A percentile compares a stretch with the other conserved stretches of the same genome.
Conservation (phyloP, 2,329 filamentous ascomycete genomes). For the Zymoseptoria pseudotritici region DNA sequence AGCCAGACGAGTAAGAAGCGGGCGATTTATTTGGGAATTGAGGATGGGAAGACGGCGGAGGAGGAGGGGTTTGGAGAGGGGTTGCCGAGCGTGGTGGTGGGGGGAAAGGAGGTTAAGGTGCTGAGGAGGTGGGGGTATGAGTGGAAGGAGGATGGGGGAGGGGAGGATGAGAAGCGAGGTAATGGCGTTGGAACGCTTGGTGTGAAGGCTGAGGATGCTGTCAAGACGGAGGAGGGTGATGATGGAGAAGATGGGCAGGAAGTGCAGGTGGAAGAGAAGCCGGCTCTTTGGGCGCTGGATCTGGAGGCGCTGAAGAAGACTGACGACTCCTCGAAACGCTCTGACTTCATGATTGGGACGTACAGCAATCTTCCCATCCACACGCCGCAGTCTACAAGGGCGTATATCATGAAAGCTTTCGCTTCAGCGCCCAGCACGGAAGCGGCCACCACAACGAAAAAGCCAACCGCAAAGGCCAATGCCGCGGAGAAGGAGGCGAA, state of each 20-base stretch:
- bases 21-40: slow-evolving; percentile 66
- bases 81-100: slow-evolving; percentile 63
- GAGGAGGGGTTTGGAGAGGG: slow-evolving; percentile 67
- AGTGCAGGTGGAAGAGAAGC: slow-evolving; percentile 29
- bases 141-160: slow-evolving; percentile 36
- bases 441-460: slow-evolving; percentile 35
- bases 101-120: slow-evolving; percentile 67
- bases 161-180: slow-evolving; percentile 13
- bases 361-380: slow-evolving; percentile 60
- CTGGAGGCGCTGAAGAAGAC: slow-evolving; percentile 48
- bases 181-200: neutral
- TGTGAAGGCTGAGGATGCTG: slow-evolving; percentile 4
- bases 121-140: slow-evolving; percentile 72
- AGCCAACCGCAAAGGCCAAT: slow-evolving; percentile 45
- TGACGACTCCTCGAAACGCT: slow-evolving; percentile 25
- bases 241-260: slow-evolving; percentile 3
- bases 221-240: neutral
- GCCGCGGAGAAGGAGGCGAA: slow-evolving; percentile 61
- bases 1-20: slow-evolving; percentile 73
- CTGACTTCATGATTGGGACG: slow-evolving; percentile 20
- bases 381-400: slow-evolving; percentile 60
- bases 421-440: slow-evolving; percentile 36
- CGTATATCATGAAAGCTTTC: slow-evolving; percentile 55
- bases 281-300: slow-evolving; percentile 53
- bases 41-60: slow-evolving; percentile 56